Percentiles rank a stretch among this genome's conserved stretches.
Conservation (phyloP, 2,329 filamentous ascomycete genomes). For the Metarhizium guizhouense region DNA sequence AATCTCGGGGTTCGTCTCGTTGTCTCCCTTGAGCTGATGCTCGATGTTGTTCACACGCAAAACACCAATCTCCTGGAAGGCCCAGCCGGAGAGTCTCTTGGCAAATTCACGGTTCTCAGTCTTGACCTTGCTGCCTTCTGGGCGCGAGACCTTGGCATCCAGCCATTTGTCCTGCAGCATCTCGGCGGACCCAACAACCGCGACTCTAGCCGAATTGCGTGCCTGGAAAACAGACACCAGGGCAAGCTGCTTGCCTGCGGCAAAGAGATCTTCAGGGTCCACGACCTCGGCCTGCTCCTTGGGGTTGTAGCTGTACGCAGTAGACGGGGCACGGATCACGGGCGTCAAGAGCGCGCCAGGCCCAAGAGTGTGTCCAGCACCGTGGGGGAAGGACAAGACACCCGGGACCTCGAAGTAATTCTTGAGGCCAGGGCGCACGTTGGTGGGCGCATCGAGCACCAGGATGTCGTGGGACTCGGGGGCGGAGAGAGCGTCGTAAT, state of each 20-base stretch:
- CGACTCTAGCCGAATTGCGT: conserved; percentile 85
- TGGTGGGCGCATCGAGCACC: conserved; percentile 60
- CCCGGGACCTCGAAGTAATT: conserved; percentile 59
- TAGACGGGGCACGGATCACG: conserved; percentile 71
- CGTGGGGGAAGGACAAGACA: conserved; percentile 71
- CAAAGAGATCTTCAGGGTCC: conserved; percentile 69
- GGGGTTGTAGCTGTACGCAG: conserved; percentile 88
- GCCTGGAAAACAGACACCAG: conserved; percentile 84
- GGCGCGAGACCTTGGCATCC: conserved; percentile 64
- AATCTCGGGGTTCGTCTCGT: conserved; percentile 70
- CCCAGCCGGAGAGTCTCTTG: conserved; percentile 81
- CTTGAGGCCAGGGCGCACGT: conserved; percentile 59
- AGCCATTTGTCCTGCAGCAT: conserved; percentile 87
- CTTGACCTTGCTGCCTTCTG: conserved; percentile 41
- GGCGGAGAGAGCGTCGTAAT: conserved; percentile 71
- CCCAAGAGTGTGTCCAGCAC: conserved; percentile 74
- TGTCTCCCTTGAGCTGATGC: conserved; percentile 55
- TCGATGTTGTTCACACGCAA: conserved; percentile 74
- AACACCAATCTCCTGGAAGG: conserved; percentile 90
- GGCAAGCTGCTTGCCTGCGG: conserved; percentile 71
- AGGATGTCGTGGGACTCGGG: conserved; percentile 82
- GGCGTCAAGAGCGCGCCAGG: conserved; percentile 69
- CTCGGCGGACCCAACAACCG: conserved; percentile 77
- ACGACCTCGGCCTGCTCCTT: conserved; percentile 69
- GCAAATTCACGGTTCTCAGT: conserved; percentile 81